phyloP scores from a whole-genome alignment of 129 eudicot genomes.

The Centaurea solstitialis region DNA sequence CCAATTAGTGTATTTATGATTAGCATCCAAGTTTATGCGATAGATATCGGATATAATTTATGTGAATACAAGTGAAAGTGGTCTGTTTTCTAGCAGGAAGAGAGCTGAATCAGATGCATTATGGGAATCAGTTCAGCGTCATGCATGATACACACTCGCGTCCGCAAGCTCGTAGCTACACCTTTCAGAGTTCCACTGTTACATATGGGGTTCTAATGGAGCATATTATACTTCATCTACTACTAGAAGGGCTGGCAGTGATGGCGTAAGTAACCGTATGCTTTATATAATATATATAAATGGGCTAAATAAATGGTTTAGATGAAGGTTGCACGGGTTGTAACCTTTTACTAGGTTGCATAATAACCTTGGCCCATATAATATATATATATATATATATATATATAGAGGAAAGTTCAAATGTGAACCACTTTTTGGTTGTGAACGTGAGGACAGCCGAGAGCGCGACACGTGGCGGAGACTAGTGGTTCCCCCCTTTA shows the following conservation, averaged over 20 bases:
- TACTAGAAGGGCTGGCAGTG: constrained; percentile 66
- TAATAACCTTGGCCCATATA: no score
- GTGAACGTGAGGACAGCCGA: no score
- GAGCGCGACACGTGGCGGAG: no score
- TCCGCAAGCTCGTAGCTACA: constrained; percentile 53
- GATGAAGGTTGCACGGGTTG: no score
- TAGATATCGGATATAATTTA: not conserved
- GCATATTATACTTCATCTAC: constrained; percentile 65
- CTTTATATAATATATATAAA: not conserved
- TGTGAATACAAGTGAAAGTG: not conserved
- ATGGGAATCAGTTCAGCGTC: constrained; percentile 32
- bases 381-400: no score
- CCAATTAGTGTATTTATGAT: not conserved
- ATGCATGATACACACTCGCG: constrained; percentile 30
- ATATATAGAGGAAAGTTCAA: no score
- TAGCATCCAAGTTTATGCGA: not conserved
- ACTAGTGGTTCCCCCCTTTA: no score
- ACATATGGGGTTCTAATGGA: constrained; percentile 82
- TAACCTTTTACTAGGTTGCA: no score
- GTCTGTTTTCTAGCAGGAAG: constrained; percentile 38
- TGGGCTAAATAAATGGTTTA: no score
- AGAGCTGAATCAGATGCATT: constrained; percentile 44
- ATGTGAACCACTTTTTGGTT: no score
- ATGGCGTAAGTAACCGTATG: constrained; percentile 55
- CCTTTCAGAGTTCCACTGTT: constrained; percentile 73